Conservation (phyloP, 2,329 filamentous ascomycete species). For the Ramularia endophylla region DNA sequence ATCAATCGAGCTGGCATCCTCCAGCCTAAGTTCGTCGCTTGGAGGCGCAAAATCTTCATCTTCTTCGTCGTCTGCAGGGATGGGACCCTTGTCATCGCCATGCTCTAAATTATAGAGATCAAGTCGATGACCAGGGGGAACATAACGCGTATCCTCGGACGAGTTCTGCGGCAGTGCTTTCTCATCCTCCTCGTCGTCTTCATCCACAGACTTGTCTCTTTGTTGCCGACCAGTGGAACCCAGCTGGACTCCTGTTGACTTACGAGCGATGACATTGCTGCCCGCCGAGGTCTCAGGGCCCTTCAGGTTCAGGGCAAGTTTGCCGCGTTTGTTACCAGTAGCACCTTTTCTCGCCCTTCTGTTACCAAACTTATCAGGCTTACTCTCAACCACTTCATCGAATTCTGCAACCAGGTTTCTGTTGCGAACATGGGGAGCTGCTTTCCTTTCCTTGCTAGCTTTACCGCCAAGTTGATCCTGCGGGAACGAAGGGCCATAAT, state of each 20-base stretch:
- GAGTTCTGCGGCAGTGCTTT: not conserved
- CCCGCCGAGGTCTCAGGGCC: not conserved
- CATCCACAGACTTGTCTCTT: not conserved
- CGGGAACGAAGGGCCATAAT: slow-evolving; percentile 54
- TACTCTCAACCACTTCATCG: slow-evolving; percentile 18
- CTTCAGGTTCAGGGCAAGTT: not conserved
- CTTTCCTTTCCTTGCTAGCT: slow-evolving; percentile 10
- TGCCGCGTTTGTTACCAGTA: slow-evolving; percentile 11
- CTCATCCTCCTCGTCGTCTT: slow-evolving; percentile 1
- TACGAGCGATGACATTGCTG: not conserved
- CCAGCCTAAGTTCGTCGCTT: not conserved
- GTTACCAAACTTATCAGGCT: slow-evolving; percentile 18
- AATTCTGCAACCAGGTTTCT: slow-evolving; percentile 16
- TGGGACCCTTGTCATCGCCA: not conserved
- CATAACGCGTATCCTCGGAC: not conserved
- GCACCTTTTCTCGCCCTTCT: slow-evolving; percentile 15
- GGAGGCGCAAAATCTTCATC: slow-evolving; percentile 16
- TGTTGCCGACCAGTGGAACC: not conserved
- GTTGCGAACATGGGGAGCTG: slow-evolving; percentile 21
- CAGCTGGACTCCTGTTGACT: not conserved
- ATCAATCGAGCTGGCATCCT: not conserved
- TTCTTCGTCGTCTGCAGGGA: not conserved
- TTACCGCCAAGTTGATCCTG: slow-evolving; percentile 22
- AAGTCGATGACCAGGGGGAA: not conserved
- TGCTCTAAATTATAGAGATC: slow-evolving; percentile 2